Evolutionary conservation across 2,329 filamentous ascomycete genomes (phyloP), one percentile per base, ranked within the genome.

Genomic region (Ploettnerulaceae sp.): DNA sequence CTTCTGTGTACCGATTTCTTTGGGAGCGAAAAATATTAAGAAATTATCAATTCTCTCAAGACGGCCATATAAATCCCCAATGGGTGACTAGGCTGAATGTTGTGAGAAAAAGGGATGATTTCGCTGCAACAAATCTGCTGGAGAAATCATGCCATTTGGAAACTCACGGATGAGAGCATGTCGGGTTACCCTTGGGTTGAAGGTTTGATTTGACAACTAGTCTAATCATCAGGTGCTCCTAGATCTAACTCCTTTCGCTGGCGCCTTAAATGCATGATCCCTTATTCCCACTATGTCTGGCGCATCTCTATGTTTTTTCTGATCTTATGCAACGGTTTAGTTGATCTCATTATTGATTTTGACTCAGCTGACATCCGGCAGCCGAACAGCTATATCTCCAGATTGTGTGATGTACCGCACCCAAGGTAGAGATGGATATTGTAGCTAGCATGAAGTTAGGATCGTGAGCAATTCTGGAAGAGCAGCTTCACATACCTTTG

Each of bases 341-440:
- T 12, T 33, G 7, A n/a, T 20, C 15, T 24, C 3, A 32, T 44
- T 29, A 25, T 21, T n/a, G 21, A 36, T 15, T 29, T n/a, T n/a
- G n/a, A 24, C 42, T 54, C 49, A 60, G 47, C 55, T 60, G 18
- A 65, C 62, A 36, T 97, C 91, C n/a, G 91, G 91, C 68, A 97
- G 76, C 60, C 91, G 79, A 51, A 97, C 90, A 20, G 91, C 89
- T 65, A 97, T 97, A 66, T 97, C 91, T 56, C 91, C 91, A 11
- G 89, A 95, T 69, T 97, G 93, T 55, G 91, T 98, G 64, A 98
- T 98, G 70, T 98, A 98, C 62, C 93, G 81, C 20, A 98, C 93
- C 93, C 93, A 98, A 0, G 93, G 93, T 43, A 97, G 73, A 17
- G 90, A 96, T 3, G 90, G 90, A 66, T 98, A 98, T 93, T 98